Evolutionary conservation across 441 rosid species (phyloP), one percentile per base, ranked within the genome.

Genomic region (Gossypium davidsonii): DNA sequence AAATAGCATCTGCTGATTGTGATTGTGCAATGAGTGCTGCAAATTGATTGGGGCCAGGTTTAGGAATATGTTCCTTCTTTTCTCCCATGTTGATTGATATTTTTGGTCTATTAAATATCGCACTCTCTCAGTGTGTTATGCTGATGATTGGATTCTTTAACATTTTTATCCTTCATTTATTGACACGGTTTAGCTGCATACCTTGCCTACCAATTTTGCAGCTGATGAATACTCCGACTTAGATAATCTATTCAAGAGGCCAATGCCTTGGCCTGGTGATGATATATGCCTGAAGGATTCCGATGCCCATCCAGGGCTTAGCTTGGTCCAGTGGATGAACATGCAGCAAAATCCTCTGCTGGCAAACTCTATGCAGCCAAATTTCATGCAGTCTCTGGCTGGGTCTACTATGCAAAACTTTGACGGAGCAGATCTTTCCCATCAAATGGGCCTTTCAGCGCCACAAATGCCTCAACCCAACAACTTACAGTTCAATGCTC

Each of bases 211-310:
- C 48, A 9, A 70, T 73, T 76, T 71, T 79, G 77, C 84, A 90
- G 96, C 83, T 73, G 88, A 87, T 73, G 89, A 87, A 44, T 79
- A 80, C 17, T 62, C 83, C 20, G 90, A 88, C 79, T 74, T 87
- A 5, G 91, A 90, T 68, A 81, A 73, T 71, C 23, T 83, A 25
- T 84, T 87, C 73, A 88, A 87, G 84, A 87, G 87, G 83, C 71
- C 86, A 44, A 79, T 88, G 88, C 90, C 90, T 56, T 87, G 91
- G 89, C 82, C 85, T 72, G 86, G 87, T 7, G 93, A 88, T 76
- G 93, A 90, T 73, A 31, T 80, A 14, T 75, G 71, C 75, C 77
- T 79, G 83, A 88, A 88, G 75, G 96, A 87, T 69, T 61, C 90
- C 39, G 87, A 77, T 58, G 79, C 79, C 52, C 66, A 82, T 31